phyloP scores from a whole-genome alignment of 805 yeast genomes.

The Torulaspora maleeae region DNA sequence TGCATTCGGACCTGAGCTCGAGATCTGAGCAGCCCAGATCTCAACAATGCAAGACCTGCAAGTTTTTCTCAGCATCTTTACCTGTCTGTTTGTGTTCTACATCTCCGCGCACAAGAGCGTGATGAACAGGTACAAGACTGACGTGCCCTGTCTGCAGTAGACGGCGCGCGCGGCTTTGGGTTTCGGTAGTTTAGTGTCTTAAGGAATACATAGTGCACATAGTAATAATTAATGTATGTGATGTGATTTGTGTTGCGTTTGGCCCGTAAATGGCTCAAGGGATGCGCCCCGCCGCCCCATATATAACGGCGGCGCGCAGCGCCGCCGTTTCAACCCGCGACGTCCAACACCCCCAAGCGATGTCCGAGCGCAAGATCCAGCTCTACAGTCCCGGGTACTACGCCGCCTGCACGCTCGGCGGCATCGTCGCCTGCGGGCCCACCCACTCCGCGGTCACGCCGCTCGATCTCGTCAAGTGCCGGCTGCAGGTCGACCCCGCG shows the following conservation, averaged over 20 bases:
- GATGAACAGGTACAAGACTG: conserved; percentile 27
- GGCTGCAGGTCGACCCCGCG: conserved; percentile 77
- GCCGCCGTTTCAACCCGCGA: background rate
- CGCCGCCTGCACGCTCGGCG: conserved; percentile 53
- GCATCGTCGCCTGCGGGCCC: conserved; percentile 87
- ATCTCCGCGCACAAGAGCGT: conserved; percentile 27
- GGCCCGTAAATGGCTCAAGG: background rate
- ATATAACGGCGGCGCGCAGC: background rate
- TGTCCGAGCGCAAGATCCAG: conserved; percentile 15
- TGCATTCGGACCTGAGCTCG: background rate
- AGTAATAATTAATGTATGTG: background rate
- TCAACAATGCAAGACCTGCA: conserved; percentile 27
- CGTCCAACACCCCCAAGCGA: too few species aligned
- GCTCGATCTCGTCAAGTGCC: conserved; percentile 86
- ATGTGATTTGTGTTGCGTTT: background rate
- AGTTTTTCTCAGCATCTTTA: conserved; percentile 26
- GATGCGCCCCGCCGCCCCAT: background rate
- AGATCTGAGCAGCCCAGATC: background rate
- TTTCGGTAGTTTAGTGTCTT: background rate
- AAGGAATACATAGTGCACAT: background rate
- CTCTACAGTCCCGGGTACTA: conserved; percentile 30
- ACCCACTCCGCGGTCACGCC: conserved; percentile 94
- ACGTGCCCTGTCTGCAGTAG: conserved; percentile 26
- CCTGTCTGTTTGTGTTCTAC: conserved; percentile 25
- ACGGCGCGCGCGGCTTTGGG: background rate